Evolutionary conservation across 768 basidiomycete genomes (phyloP).

Genomic region (Kwoniella dendrophila): DNA sequence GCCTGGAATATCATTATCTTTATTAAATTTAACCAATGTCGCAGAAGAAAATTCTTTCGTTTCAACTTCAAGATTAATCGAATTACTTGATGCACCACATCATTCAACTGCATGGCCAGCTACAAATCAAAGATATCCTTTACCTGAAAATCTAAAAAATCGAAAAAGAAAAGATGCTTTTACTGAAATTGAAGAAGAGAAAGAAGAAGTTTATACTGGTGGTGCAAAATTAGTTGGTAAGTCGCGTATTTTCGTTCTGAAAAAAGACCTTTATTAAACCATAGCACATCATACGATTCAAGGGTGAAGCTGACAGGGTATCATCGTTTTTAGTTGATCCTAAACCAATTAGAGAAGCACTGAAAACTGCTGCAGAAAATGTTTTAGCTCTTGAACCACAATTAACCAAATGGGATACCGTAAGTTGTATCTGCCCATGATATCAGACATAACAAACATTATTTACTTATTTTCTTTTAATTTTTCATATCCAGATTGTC

Average conservation of each 20-base stretch:
- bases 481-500: too few relatives aligned
- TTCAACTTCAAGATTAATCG: slow-evolving; percentile 27
- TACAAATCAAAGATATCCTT: slow-evolving; percentile 41
- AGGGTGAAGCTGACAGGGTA: neutral
- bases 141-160: slow-evolving; percentile 25
- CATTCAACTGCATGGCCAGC: slow-evolving; percentile 46
- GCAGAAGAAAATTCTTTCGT: slow-evolving; percentile 24
- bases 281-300: neutral
- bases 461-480: neutral
- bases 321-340: slow-evolving; percentile 6
- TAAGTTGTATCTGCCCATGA: slow-evolving; percentile 24
- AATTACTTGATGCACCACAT: slow-evolving; percentile 50
- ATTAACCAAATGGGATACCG: slow-evolving; percentile 52
- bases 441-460: too few relatives aligned
- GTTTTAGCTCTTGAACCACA: slow-evolving; percentile 48
- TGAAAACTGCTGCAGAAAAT: slow-evolving; percentile 44
- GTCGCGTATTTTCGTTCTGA: slow-evolving; percentile 3
- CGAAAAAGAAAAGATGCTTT: slow-evolving; percentile 41
- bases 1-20: slow-evolving; percentile 85
- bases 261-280: neutral
- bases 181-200: slow-evolving; percentile 42
- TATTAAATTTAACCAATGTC: slow-evolving; percentile 62
- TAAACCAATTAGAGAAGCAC: slow-evolving; percentile 33
- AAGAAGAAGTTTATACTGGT: slow-evolving; percentile 26
- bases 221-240: slow-evolving; percentile 39